A percentile compares a stretch with the other conserved stretches of the same genome.
phyloP scores from a whole-genome alignment of 345 rosid genomes.

The Physaria fendleri region DNA sequence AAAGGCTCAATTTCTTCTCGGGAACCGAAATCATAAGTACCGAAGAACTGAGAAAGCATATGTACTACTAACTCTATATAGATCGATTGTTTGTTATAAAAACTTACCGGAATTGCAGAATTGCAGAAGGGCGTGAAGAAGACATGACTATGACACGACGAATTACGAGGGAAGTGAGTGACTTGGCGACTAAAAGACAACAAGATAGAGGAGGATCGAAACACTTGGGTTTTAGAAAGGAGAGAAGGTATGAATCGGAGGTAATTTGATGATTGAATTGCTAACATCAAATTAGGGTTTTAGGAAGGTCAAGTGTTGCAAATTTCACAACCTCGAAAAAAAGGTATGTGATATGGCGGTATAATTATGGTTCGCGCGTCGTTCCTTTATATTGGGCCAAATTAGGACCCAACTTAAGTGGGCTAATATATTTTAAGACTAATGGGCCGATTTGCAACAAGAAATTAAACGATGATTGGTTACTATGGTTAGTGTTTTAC shows the following conservation, averaged over 20 bases:
- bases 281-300: constrained; percentile 28
- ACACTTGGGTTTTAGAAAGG: constrained; percentile 11
- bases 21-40: too few relatives aligned
- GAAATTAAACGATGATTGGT: too few relatives aligned
- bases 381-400: not conserved
- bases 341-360: constrained; percentile 7
- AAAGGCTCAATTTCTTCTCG: too few relatives aligned
- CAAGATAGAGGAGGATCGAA: constrained; percentile 1
- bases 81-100: too few relatives aligned
- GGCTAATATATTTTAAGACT: not conserved
- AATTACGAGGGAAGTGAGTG: not conserved
- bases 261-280: constrained; percentile 31
- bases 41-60: too few relatives aligned
- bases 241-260: constrained; percentile 9
- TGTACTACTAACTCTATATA: too few relatives aligned
- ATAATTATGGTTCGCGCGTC: not conserved
- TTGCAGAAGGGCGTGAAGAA: constrained; percentile 61
- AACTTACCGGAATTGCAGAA: too few relatives aligned
- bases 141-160: constrained; percentile 25
- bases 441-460: not conserved
- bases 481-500: too few relatives aligned
- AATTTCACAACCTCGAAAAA: not conserved
- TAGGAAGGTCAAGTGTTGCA: not conserved
- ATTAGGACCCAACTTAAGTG: not conserved
- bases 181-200: not conserved